Base-by-base conservation (phyloP, 2,329 filamentous ascomycete genomes). In the Thermomyces lanuginosus region DNA sequence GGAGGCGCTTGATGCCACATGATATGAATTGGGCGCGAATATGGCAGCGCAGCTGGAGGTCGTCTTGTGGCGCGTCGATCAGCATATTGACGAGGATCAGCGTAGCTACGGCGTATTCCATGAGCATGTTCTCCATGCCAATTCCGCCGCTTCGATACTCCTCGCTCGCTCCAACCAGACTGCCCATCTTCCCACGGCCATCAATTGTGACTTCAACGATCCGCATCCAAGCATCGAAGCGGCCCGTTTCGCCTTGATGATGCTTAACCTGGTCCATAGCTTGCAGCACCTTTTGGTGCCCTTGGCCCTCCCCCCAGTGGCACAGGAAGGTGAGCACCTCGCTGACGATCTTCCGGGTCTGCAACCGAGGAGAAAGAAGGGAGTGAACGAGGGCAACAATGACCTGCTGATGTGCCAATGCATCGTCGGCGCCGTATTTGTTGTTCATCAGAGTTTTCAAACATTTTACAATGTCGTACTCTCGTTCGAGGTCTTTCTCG, bases 391-490 rank as follows among this genome's bases (percentile, higher is more conserved):
- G 64, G 1, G 89, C 80, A 30, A 91, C 72, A 36, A 93, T 76
- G 36, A 95, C 80, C 47, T 86, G 81, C 46, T 89, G 79, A 48
- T 95, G 84, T 34, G 72, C 64, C 31, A 98, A 63, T 10, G 89
- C 89, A 64, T 98, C 84, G 49, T 98, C 89, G 35, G 89, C 89
- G 35, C 89, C 89, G 51, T 92, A 95, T 51, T 92, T 93, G 68
- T 93, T 98, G 70, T 98, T 98, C 78, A 95, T 92, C 31, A 95
- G 58, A 16, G 84, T 83, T 61, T 95, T 95, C 32, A 98, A 58
- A 58, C 89, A 95, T 58, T 98, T 98, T 48, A 92, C 72, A 36
- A 98, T 92, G 48, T 95, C 89, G 49, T 95, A 95, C 56, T 92
- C 84, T 40, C 78, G 72, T 46, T 93, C 84, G 26, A 89, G 63